phyloP scores from a whole-genome alignment of 805 yeast genomes.

The Suhomyces kilbournensis region DNA sequence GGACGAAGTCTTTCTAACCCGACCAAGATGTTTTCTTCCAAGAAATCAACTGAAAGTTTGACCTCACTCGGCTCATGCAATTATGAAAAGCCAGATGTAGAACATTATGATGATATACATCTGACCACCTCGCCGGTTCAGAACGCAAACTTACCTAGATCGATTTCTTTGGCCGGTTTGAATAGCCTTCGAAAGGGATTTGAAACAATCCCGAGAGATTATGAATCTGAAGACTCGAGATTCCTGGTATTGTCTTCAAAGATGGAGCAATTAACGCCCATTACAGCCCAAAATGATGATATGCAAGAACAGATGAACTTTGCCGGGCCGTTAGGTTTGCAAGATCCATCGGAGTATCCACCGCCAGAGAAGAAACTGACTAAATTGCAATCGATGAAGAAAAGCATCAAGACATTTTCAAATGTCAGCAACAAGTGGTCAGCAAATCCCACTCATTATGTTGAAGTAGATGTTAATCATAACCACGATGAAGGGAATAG shows the following conservation, averaged over 20 bases:
- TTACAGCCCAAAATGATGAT: not conserved
- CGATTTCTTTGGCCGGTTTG: constrained; percentile 30
- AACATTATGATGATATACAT: constrained; percentile 2
- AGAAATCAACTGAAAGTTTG: constrained; percentile 3
- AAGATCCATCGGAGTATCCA: constrained; percentile 24
- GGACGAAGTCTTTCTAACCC: constrained; percentile 18
- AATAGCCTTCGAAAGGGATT: constrained; percentile 33
- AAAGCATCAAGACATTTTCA: constrained; percentile 30
- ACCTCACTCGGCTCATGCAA: not conserved
- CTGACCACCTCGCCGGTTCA: constrained; percentile 1
- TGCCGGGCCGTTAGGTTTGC: constrained; percentile 21
- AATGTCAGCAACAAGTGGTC: constrained; percentile 46
- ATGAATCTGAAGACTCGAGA: constrained; percentile 24
- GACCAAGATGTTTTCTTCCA: constrained; percentile 15
- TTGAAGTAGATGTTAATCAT: constrained; percentile 11
- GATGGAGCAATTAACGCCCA: not conserved
- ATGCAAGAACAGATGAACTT: not conserved
- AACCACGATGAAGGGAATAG: constrained; percentile 3
- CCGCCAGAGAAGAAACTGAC: constrained; percentile 11
- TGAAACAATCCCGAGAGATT: constrained; percentile 24
- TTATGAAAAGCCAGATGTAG: constrained; percentile 6
- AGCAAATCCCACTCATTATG: constrained; percentile 63
- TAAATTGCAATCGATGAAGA: constrained; percentile 18
- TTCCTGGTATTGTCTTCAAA: constrained; percentile 13
- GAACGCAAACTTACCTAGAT: constrained; percentile 27